phyloP scores from a whole-genome alignment of 2,329 filamentous ascomycete species.

The Aureobasidium sp. region DNA sequence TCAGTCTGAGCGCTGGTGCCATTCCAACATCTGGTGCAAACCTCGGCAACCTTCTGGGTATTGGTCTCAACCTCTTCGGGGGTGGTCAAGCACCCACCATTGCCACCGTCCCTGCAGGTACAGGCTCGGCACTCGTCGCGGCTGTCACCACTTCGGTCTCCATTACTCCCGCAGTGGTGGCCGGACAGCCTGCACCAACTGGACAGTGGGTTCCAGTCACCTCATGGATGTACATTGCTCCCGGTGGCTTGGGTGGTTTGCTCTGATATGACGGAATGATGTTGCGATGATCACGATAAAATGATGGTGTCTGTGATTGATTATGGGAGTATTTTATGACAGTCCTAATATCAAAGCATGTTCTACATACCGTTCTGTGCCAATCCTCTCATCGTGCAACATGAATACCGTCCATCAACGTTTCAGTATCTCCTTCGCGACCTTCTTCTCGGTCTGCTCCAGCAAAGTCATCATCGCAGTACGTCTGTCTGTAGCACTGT shows the following conservation, averaged over 20 bases:
- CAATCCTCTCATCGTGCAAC: background rate
- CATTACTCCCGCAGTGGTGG: background rate
- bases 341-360: slow-evolving; percentile 8
- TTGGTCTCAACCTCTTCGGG: slow-evolving; percentile 8
- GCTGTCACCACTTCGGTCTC: slow-evolving; percentile 7
- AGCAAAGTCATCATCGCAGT: slow-evolving; percentile 18
- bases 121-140: slow-evolving; percentile 5
- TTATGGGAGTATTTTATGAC: slow-evolving; percentile 1
- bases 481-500: slow-evolving; percentile 15
- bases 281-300: background rate
- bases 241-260: background rate
- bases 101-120: slow-evolving; percentile 4
- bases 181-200: background rate
- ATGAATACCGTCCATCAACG: background rate
- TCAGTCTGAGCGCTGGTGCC: slow-evolving; percentile 3
- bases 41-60: slow-evolving; percentile 11
- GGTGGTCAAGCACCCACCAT: background rate
- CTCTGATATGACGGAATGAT: background rate
- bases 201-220: background rate
- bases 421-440: slow-evolving; percentile 19
- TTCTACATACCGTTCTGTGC: slow-evolving; percentile 3
- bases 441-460: slow-evolving; percentile 19
- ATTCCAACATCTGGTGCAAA: slow-evolving; percentile 8
- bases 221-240: slow-evolving; percentile 9
- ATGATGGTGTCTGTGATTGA: background rate